Percentiles rank a stretch among this genome's conserved stretches.
These are phyloP conservation scores for Conticribra guillardii DNA, from an alignment of 108 stramenopile genomes.

Conservation along the genomic window DNA sequence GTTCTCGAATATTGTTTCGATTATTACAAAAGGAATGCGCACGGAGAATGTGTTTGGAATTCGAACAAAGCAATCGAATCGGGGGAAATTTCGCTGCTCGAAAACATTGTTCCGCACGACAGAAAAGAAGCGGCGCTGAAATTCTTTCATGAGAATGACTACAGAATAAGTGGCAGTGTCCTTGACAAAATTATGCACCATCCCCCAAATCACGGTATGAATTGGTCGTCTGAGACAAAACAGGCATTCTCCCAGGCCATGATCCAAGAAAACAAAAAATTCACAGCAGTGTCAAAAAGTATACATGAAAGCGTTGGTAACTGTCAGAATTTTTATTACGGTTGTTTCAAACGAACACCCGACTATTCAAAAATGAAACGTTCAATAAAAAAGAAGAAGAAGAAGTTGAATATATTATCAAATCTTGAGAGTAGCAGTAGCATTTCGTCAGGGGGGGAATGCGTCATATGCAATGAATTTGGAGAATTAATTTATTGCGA, in stretches of 20 bases:
- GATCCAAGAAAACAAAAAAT: conserved; percentile 11
- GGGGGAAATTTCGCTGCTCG: conserved; percentile 11
- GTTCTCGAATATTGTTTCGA: not conserved
- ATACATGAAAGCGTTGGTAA: conserved; percentile 3
- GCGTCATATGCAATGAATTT: conserved; percentile 2
- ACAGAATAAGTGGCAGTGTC: conserved; percentile 21
- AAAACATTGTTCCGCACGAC: conserved; percentile 31
- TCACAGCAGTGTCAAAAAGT: conserved; percentile 5
- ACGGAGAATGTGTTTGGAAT: conserved; percentile 17
- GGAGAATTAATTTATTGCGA: conserved; percentile 4
- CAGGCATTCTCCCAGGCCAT: conserved; percentile 16
- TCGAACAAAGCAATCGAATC: conserved; percentile 7
- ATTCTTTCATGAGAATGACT: conserved; percentile 34
- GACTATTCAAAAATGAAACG: conserved; percentile 22
- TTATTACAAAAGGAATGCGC: not conserved
- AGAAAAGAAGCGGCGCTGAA: conserved; percentile 30
- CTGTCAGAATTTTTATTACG: conserved; percentile 35
- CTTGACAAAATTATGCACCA: conserved; percentile 21
- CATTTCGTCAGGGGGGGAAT: not conserved
- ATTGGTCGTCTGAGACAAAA: conserved; percentile 24
- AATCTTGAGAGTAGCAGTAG: not conserved
- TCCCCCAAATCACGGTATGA: conserved; percentile 4
- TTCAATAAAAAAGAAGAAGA: not conserved
- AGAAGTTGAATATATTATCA: conserved; percentile 4
- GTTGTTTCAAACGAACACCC: conserved; percentile 19